A percentile compares a stretch with the other conserved stretches of the same genome.
Conservation (phyloP, 768 basidiomycete genomes). For the Lactarius sanguifluus region DNA sequence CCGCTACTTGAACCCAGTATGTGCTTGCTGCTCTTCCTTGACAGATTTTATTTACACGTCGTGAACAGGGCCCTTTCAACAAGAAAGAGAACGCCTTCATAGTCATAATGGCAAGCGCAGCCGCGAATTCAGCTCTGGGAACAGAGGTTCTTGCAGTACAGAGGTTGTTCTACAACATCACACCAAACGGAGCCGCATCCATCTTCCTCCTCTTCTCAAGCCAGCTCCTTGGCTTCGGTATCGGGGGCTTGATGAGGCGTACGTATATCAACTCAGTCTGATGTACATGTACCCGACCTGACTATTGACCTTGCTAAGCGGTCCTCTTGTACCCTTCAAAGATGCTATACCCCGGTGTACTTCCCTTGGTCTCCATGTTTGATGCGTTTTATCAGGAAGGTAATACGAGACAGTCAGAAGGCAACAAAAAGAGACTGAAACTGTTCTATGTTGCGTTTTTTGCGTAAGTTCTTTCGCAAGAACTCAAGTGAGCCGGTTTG, state of each 20-base stretch:
- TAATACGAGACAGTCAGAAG: slow-evolving; percentile 21
- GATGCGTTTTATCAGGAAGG: slow-evolving; percentile 49
- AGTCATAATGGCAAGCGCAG: slow-evolving; percentile 58
- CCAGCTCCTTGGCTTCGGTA: slow-evolving; percentile 49
- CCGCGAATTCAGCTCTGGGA: slow-evolving; percentile 52
- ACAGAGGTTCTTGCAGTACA: slow-evolving; percentile 57
- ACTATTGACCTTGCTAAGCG: slow-evolving; percentile 33
- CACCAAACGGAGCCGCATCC: slow-evolving; percentile 46
- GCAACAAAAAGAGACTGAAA: slow-evolving; percentile 44
- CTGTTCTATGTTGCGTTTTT: slow-evolving; percentile 49
- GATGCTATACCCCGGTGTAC: slow-evolving; percentile 49
- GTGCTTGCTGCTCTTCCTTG: slow-evolving; percentile 24
- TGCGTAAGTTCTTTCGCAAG: slow-evolving; percentile 32
- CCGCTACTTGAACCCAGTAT: slow-evolving; percentile 53
- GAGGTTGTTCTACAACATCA: slow-evolving; percentile 45
- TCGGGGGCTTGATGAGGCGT: slow-evolving; percentile 55
- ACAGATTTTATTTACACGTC: slow-evolving; percentile 6
- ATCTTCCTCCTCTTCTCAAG: slow-evolving; percentile 44
- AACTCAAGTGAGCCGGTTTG: background rate
- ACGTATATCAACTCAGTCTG: slow-evolving; percentile 24
- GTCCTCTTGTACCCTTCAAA: slow-evolving; percentile 53
- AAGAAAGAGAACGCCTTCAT: slow-evolving; percentile 61
- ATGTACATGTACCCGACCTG: background rate
- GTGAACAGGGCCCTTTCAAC: slow-evolving; percentile 51
- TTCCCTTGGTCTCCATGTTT: slow-evolving; percentile 51